Conservation (phyloP, 768 basidiomycete species). For the Kwoniella europaea region DNA sequence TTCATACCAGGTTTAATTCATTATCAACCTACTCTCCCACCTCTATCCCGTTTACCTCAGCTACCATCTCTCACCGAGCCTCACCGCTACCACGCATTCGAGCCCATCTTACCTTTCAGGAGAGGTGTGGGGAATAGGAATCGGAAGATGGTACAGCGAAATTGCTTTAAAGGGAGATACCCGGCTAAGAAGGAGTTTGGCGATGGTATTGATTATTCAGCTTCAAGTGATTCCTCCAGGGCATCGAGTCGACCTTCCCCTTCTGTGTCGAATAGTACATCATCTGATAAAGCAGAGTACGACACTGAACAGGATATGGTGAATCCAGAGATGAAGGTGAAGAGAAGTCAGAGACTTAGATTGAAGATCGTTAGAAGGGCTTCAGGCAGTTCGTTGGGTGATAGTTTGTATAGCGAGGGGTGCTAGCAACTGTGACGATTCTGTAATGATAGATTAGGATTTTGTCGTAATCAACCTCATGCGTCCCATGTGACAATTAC, state of each 20-base stretch:
- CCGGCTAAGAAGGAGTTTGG: slow-evolving; percentile 28
- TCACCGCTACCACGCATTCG: neutral
- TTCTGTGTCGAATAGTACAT: neutral
- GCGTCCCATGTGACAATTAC: neutral
- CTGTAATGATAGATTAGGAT: neutral
- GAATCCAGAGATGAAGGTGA: neutral
- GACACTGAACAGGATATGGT: neutral
- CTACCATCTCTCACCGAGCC: slow-evolving; percentile 6
- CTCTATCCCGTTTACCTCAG: slow-evolving; percentile 1
- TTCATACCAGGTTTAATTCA: slow-evolving; percentile 53
- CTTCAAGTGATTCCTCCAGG: neutral
- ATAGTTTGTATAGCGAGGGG: neutral
- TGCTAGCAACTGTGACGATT: neutral
- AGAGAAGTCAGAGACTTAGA: neutral
- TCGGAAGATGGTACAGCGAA: slow-evolving; percentile 14
- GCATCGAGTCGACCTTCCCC: neutral
- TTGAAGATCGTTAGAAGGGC: neutral
- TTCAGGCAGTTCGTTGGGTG: neutral
- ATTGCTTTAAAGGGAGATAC: slow-evolving; percentile 25
- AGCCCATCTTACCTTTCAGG: neutral
- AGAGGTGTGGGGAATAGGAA: neutral
- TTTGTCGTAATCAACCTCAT: neutral
- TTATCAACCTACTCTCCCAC: slow-evolving; percentile 19
- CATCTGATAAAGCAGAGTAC: neutral
- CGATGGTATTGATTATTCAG: neutral